phyloP scores from a whole-genome alignment of 768 basidiomycete species.

The Pulveroboletus sp. region DNA sequence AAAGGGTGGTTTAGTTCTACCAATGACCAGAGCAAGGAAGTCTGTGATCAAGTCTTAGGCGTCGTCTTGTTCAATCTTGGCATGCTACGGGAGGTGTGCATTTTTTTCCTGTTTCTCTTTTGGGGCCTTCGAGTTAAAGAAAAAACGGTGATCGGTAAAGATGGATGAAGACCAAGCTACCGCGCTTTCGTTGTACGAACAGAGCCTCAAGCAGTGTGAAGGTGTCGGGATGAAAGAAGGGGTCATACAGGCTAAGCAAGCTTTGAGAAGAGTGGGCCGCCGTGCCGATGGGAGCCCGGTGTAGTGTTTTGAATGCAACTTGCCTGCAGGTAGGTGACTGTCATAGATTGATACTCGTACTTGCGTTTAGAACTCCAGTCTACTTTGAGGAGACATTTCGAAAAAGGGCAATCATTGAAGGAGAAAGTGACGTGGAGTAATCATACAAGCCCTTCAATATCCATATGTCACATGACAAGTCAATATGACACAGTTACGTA shows the following conservation, averaged over 20 bases:
- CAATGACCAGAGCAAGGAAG: slow-evolving; percentile 27
- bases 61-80: slow-evolving; percentile 61
- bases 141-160: slow-evolving; percentile 10
- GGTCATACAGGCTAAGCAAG: slow-evolving; percentile 31
- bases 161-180: slow-evolving; percentile 30
- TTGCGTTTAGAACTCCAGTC: too few relatives aligned
- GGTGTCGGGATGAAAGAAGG: slow-evolving; percentile 32
- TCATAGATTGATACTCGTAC: too few relatives aligned
- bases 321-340: background rate
- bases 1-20: slow-evolving; percentile 16
- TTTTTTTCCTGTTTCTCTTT: background rate
- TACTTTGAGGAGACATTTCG: too few relatives aligned
- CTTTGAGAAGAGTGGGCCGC: slow-evolving; percentile 28
- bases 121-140: background rate
- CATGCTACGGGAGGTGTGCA: slow-evolving; percentile 42
- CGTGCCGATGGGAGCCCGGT: background rate
- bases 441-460: too few relatives aligned
- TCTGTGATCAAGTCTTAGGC: slow-evolving; percentile 53
- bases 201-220: slow-evolving; percentile 30
- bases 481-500: too few relatives aligned
- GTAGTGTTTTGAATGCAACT: background rate
- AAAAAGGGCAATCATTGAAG: too few relatives aligned
- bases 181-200: slow-evolving; percentile 30
- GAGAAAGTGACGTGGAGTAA: too few relatives aligned
- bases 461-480: too few relatives aligned